Evolutionary conservation across 2,329 filamentous ascomycete species (phyloP), one percentile per base, ranked within the genome.

Genomic region (Apiospora malaysiana): DNA sequence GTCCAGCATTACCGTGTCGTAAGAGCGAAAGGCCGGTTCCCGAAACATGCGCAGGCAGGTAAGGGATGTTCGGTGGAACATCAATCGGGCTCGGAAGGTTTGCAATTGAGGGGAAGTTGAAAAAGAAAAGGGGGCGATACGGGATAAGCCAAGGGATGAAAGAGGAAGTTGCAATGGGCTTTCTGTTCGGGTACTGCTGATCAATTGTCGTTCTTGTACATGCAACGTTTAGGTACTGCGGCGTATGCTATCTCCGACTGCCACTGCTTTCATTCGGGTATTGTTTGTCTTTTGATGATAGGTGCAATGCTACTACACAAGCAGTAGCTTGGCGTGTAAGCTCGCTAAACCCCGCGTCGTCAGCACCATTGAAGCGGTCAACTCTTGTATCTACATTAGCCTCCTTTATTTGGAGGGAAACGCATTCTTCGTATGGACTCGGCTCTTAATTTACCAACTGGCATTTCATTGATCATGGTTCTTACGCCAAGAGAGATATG

Each of bases 1-100:
- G 69, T 78, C 83, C 66, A 75, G 72, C 46, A 83, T 85, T 63
- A 83, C 80, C 67, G 82, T 84, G 75, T 71, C 69, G 27, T 68
- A 37, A 59, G 51, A 18, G 7, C 27, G 16, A 12, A 12, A 23
- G 49, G 25, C 9, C 5, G 16, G 18, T 49, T 49, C 9, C 40
- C 40, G 40, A 9, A 42, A 42, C 12, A n/a, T n/a, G n/a, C n/a
- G 45, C 16, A 23, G 3, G 6, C 32, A 32, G 6, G 32, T 4
- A 32, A 25, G 47, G 47, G 47, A 25, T 51, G 32, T 32, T 32
- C 14, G 49, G 14, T 10, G 27, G 25, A 21, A 32, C 14, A 5
- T 51, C 47, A 51, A 51, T 27, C 16, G n/a, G 43, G 43, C 18
- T 18, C 43, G 14, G 12, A 59, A 21, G 25, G 25, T 14, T 37